Base-by-base conservation (phyloP, 192 early-diverging fungal genomes). In the Linderina pennispora region DNA sequence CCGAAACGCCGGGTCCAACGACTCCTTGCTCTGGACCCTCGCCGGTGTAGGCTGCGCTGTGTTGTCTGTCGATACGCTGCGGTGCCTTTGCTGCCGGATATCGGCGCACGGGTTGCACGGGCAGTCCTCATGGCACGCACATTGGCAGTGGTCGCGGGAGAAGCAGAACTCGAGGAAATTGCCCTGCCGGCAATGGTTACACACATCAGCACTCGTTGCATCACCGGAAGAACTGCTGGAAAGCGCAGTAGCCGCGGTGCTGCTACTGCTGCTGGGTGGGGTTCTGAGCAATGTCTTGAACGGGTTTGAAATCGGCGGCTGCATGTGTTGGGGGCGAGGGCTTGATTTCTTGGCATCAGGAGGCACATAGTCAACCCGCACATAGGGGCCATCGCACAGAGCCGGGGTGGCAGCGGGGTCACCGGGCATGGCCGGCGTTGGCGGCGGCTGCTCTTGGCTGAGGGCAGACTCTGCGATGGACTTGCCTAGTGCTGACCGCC, bases 91-190 rank as follows among this genome's bases (percentile, higher is more conserved):
- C 13, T 31, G 39, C 21, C 58, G 53, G 32, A 69, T 69, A 15
- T 57, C 58, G 16, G 48, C 3, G 18, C 65, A 69, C 36, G 65
- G 65, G 8, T 69, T 69, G 41, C 65, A 69, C 1, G 65, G 65
- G 40, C 65, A 69, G 17, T 46, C 54, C 2, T 43, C 26, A 22
- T 69, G 65, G 26, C 65, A 69, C 6, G 16, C 40, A 36, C 65
- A 69, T 14, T 5, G 33, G 37, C 65, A 69, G 19, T 54, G 53
- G 46, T 61, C 58, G 14, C 5, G 20, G 11, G 45, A 36, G 48
- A 62, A 69, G 46, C 65, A 69, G 37, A 69, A 69, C 43, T 62
- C 65, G 16, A 69, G 49, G 31, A 69, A 69, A 37, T 57, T 69
- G 1, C 65, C 65, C 14, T 21, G 36, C 40, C 55, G 56, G 50